Conservation (phyloP, 768 basidiomycete genomes). For the Agaricus sinodeliciosus region DNA sequence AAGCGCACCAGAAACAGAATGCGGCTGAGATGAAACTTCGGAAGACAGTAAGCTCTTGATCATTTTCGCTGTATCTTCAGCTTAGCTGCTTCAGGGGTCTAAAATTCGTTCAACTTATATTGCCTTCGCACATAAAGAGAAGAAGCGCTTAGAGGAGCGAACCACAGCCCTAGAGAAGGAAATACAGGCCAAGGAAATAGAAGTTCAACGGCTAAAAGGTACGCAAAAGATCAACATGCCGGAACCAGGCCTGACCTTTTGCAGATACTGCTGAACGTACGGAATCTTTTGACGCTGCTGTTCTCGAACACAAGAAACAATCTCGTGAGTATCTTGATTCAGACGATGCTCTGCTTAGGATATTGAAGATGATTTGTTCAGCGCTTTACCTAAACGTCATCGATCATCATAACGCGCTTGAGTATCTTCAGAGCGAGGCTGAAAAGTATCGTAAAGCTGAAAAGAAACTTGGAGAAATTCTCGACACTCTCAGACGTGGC, state of each 20-base stretch:
- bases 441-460: slow-evolving; percentile 70
- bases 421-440: slow-evolving; percentile 68
- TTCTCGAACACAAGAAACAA: slow-evolving; percentile 76
- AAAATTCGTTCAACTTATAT: slow-evolving; percentile 91
- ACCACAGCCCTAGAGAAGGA: slow-evolving; percentile 48
- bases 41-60: slow-evolving; percentile 57
- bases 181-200: slow-evolving; percentile 57
- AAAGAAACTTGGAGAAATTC: slow-evolving; percentile 73
- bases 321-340: slow-evolving; percentile 54
- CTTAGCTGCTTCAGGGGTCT: slow-evolving; percentile 50
- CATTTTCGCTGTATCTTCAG: not conserved
- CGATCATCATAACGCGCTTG: slow-evolving; percentile 67
- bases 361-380: slow-evolving; percentile 22
- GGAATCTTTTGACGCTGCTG: slow-evolving; percentile 73
- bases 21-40: slow-evolving; percentile 74
- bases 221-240: slow-evolving; percentile 2
- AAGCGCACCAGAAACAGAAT: slow-evolving; percentile 54
- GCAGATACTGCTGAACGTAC: slow-evolving; percentile 72
- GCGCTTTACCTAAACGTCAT: slow-evolving; percentile 76
- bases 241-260: not conserved
- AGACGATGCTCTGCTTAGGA: not conserved
- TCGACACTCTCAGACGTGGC: slow-evolving; percentile 69
- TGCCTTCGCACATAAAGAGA: slow-evolving; percentile 83
- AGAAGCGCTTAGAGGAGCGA: slow-evolving; percentile 68
- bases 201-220: slow-evolving; percentile 74